Evolutionary conservation across 1,284 basidiomycete genomes (phyloP), one percentile per base, ranked within the genome.

Genomic region (Trichosporon coremiiforme): DNA sequence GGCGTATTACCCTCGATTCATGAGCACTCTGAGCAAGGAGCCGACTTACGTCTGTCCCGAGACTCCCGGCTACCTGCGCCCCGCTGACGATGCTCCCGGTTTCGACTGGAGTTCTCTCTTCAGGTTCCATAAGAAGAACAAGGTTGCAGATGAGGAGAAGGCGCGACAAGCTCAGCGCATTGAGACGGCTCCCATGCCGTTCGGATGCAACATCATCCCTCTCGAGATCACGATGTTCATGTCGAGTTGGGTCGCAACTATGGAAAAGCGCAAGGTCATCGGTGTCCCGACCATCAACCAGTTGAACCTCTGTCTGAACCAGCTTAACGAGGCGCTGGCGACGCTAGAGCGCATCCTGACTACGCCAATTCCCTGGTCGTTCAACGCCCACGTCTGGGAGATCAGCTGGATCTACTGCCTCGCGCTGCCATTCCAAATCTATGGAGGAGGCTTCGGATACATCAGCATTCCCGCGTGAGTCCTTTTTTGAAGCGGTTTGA

Each of bases 361-460:
- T 0, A 92, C 90, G 0, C 91, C 91, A 0, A 91, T 93, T 63
- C 91, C 91, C 1, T 92, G 90, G 83, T 90, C 89, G 86, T 91
- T 82, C 73, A 74, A 81, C 88, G 80, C 80, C 10, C 81, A 81
- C 70, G 82, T 83, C 65, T 81, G 80, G 77, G 76, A 79, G 55
- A 78, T 82, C 31, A 77, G 76, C 4, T 81, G 76, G 76, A 75
- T 82, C 7, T 83, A 83, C 71, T 79, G 79, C 66, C 70, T 83
- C 31, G 71, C 81, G 9, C 71, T 85, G 87, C 91, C 91, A 0
- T 89, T 90, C 82, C 90, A 92, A 79, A 86, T 91, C 47, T 90
- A 87, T 84, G 74, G 81, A 0, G 79, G 86, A 0, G 75, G 75
- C 7, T 83, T 92, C 67, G 82, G 84, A 47, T 91, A 88, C 88